Conservation (phyloP, 139 green algal genomes). For the Chlorella vulgaris region DNA sequence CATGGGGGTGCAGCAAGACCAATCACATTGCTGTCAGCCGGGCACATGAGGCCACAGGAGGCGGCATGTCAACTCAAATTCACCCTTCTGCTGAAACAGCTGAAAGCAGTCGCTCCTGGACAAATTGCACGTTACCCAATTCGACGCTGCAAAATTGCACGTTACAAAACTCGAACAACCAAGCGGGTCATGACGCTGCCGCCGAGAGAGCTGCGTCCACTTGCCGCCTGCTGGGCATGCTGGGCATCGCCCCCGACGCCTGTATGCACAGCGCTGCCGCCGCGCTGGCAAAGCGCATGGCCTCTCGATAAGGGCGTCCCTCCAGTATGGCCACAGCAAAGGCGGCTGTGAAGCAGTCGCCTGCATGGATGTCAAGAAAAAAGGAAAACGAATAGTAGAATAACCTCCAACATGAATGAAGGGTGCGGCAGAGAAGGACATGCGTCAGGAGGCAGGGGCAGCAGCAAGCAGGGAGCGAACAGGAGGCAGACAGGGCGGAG, state of each 20-base stretch:
- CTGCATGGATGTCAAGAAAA: not conserved
- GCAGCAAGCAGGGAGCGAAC: not conserved
- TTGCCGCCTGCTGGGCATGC: conserved; percentile 24
- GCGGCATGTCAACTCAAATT: too few relatives aligned
- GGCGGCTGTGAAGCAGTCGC: conserved; percentile 26
- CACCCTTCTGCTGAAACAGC: too few relatives aligned
- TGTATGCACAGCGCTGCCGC: conserved; percentile 27
- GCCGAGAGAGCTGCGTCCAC: conserved; percentile 11
- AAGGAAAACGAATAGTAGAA: not conserved
- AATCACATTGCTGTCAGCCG: too few relatives aligned
- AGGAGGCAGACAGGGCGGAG: not conserved
- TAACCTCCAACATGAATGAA: not conserved
- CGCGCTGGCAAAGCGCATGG: conserved; percentile 24
- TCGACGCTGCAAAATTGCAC: too few relatives aligned
- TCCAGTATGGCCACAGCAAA: conserved; percentile 19
- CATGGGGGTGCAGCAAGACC: too few relatives aligned
- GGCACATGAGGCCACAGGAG: too few relatives aligned
- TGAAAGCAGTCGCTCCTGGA: too few relatives aligned
- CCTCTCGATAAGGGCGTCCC: not conserved
- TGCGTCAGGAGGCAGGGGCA: not conserved
- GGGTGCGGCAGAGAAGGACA: too few relatives aligned
- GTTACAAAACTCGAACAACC: too few relatives aligned
- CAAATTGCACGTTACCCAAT: too few relatives aligned
- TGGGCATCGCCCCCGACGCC: conserved; percentile 22
- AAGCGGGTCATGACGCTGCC: too few relatives aligned